Evolutionary conservation across 352 stramenopile species (phyloP).

Genomic region (Phytophthora constricta): DNA sequence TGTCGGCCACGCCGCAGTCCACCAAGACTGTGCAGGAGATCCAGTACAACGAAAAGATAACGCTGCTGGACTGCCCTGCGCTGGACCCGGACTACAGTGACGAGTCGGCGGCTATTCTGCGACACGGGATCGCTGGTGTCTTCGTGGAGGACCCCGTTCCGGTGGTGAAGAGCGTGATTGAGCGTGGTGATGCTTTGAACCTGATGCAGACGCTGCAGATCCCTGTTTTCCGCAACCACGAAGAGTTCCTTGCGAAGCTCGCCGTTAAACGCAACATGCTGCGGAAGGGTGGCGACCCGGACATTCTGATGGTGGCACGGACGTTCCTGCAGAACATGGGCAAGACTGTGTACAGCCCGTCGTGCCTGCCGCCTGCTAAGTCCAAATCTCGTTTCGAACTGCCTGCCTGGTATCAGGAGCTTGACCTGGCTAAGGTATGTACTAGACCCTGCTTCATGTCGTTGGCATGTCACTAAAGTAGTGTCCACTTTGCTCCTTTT

Average conservation of each 20-base stretch:
- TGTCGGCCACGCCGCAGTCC: constrained; percentile 60
- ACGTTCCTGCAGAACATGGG: constrained; percentile 83
- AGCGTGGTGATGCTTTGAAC: constrained; percentile 91
- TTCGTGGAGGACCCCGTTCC: constrained; percentile 95
- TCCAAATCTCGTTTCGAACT: constrained; percentile 88
- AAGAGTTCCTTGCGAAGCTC: constrained; percentile 97
- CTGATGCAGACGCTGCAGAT: constrained; percentile 97
- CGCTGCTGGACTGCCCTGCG: constrained; percentile 96
- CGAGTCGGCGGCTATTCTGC: constrained; percentile 83
- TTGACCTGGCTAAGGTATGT: constrained; percentile 64
- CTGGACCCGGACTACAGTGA: constrained; percentile 96
- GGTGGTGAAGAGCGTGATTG: constrained; percentile 91
- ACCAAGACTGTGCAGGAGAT: constrained; percentile 92
- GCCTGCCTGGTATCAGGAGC: constrained; percentile 66
- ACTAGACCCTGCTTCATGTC: neutral
- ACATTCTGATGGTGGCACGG: constrained; percentile 94
- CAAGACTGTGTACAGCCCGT: constrained; percentile 62
- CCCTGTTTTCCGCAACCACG: constrained; percentile 91
- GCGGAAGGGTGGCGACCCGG: constrained; percentile 96
- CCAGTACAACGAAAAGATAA: constrained; percentile 96
- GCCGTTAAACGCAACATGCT: constrained; percentile 94
- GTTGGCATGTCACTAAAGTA: constrained; percentile 21
- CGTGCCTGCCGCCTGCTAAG: constrained; percentile 72
- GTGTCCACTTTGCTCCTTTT: constrained; percentile 15
- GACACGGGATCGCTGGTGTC: constrained; percentile 95